Conservation (phyloP, 2,329 filamentous ascomycete genomes). For the Alternaria brassicicola region DNA sequence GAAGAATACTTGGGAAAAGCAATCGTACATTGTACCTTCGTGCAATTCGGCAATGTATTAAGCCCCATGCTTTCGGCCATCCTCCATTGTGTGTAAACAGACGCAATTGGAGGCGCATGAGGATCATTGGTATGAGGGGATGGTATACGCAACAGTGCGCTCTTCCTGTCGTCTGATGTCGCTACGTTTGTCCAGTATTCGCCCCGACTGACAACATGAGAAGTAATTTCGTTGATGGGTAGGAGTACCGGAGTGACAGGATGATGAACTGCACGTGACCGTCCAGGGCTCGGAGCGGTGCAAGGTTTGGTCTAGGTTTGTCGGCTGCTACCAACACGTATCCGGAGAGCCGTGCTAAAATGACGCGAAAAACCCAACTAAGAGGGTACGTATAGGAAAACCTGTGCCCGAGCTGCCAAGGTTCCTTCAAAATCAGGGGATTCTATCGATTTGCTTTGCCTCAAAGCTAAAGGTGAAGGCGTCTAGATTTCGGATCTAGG, state of each 20-base stretch:
- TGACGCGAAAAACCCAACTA: slow-evolving; percentile 7
- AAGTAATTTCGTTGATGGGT: background rate
- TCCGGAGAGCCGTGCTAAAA: background rate
- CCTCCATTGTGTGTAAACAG: background rate
- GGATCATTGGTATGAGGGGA: background rate
- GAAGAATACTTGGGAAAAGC: background rate
- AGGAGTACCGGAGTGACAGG: background rate
- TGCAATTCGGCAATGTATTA: background rate
- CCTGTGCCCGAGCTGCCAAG: background rate
- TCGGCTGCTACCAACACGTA: slow-evolving; percentile 1
- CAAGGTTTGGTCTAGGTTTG: background rate
- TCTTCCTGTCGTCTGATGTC: background rate
- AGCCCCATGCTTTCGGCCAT: background rate
- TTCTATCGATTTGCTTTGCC: background rate
- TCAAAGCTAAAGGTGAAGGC: background rate
- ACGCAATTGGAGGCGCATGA: background rate
- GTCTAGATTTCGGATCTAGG: background rate
- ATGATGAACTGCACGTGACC: background rate
- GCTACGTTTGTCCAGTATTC: background rate
- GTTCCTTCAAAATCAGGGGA: background rate
- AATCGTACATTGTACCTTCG: background rate
- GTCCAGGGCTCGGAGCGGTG: background rate
- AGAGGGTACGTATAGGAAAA: background rate
- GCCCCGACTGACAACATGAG: background rate
- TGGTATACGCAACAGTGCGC: background rate